Base-by-base conservation (phyloP, 2,329 filamentous ascomycete genomes). In the Hypoxylon sp. region DNA sequence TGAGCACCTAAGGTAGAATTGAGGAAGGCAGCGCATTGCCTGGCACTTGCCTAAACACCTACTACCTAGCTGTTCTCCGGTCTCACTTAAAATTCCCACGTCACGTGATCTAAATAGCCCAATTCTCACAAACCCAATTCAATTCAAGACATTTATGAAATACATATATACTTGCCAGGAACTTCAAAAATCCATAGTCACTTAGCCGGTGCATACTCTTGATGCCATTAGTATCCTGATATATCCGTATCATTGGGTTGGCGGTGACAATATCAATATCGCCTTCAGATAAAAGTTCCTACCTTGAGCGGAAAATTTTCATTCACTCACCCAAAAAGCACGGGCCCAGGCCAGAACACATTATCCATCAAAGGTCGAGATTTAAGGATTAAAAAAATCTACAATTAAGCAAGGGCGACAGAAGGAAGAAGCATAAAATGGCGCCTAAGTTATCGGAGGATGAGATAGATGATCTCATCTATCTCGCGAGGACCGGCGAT, bases 381-480 rank as follows among this genome's bases (percentile, higher is more conserved):
- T 31, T 42, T 5, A 24, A 50, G 24, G 13, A 53, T 35, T 31
- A 26, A 53, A 24, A 42, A 24, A 42, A 29, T 24, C 29, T 10
- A 52, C 22, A 48, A 33, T 9, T 39, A 8, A 26, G 22, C 13
- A 29, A 57, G 39, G 17, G 47, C n/a, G n/a, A n/a, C n/a, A n/a
- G n/a, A 42, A 24, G 35, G 58, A 63, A 52, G 37, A 58, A 44
- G 57, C 10, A 19, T 42, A 72, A 67, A 61, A 86, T 87, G 81
- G 82, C 84, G 29, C 84, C 84, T 22, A 83, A 83, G 67, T 83
- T 95, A 53, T 87, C 88, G 54, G 90, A 92, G 78, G 94, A 97
- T 58, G 89, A 94, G 80, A 91, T 97, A 75, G 94, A 98, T 79
- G 95, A 98, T 81, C 87, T 98, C 72, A 88, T 98, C 73, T 98